Evolutionary conservation across 495 filamentous ascomycete genomes (phyloP), one percentile per base, ranked within the genome.

Genomic region (Daldinia vernicosa): DNA sequence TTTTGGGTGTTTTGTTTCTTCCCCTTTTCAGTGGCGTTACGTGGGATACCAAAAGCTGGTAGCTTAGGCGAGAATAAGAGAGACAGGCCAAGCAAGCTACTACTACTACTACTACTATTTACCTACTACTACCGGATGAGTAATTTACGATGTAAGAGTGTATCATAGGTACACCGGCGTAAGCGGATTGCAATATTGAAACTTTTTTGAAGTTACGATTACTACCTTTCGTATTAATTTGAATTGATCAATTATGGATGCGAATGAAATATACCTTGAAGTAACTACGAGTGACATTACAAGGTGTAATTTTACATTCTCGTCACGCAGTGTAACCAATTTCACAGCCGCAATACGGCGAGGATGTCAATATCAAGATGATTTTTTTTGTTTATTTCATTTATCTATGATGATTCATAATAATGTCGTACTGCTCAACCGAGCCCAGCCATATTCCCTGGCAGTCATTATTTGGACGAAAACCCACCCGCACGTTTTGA

Each of bases 11-110:
- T 52, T 35, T 33, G 24, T 35, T 53, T 52, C 37, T n/a, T 37
- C 24, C 35, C 52, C 30, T 57, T 71, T 69, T 53, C 26, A 54
- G 47, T 65, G 72, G 75, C 72, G 75, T 77, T 77, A 33, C 32
- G 66, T 60, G 67, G 64, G 66, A 65, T 71, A 69, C 67, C 59
- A 75, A 75, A 77, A 75, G 12, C 26, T 61, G 61, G 50, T 62
- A 62, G 66, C 54, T 60, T 59, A 50, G 51, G 54, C 45, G 4
- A 58, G 19, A 65, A 12, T 51, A 59, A 58, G 30, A 71, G 53
- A 35, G 30, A 33, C 14, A 54, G 53, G 53, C n/a, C 61, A 37
- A 50, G 59, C 63, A 67, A 67, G 32, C 33, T 65, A 47, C 50
- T 60, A 28, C n/a, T 53, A 28, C 27, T n/a, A 11, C 15, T 51